Conservation (phyloP, 2,329 filamentous ascomycete genomes). For the Microdochium nivale region DNA sequence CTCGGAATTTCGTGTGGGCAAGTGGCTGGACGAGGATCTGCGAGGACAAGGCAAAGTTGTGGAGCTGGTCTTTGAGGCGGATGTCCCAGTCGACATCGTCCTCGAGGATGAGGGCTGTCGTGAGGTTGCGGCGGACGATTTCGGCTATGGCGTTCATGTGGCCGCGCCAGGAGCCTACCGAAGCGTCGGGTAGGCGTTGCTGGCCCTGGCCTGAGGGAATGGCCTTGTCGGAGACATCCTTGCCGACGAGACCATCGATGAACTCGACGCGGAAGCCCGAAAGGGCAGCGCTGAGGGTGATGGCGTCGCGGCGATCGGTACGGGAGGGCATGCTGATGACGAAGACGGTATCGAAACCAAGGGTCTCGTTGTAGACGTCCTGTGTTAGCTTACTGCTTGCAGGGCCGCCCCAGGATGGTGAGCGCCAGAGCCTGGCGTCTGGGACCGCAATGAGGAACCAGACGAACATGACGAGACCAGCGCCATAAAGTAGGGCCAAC, state of each 20-base stretch:
- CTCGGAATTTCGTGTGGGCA: not conserved
- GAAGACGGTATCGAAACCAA: constrained; percentile 26
- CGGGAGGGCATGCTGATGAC: constrained; percentile 26
- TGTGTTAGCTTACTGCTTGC: not conserved
- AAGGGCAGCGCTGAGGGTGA: constrained; percentile 24
- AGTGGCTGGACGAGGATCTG: constrained; percentile 24
- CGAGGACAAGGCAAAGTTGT: constrained; percentile 26
- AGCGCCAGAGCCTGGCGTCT: not conserved
- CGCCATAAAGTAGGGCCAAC: not conserved
- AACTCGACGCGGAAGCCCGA: constrained; percentile 23
- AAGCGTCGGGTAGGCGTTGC: constrained; percentile 6
- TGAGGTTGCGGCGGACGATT: constrained; percentile 34
- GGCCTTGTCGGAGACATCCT: constrained; percentile 14
- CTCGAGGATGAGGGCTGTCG: constrained; percentile 43
- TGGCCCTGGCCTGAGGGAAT: constrained; percentile 5
- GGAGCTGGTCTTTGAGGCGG: constrained; percentile 37
- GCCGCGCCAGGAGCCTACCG: constrained; percentile 17
- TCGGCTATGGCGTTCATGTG: constrained; percentile 20
- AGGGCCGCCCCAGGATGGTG: not conserved
- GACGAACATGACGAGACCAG: not conserved
- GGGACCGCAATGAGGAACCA: not conserved
- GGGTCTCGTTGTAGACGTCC: not conserved
- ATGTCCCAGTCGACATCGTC: constrained; percentile 52
- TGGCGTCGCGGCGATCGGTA: constrained; percentile 25
- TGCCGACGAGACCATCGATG: constrained; percentile 22